Conservation (phyloP, 352 stramenopile species). For the Phytophthora capsici region DNA sequence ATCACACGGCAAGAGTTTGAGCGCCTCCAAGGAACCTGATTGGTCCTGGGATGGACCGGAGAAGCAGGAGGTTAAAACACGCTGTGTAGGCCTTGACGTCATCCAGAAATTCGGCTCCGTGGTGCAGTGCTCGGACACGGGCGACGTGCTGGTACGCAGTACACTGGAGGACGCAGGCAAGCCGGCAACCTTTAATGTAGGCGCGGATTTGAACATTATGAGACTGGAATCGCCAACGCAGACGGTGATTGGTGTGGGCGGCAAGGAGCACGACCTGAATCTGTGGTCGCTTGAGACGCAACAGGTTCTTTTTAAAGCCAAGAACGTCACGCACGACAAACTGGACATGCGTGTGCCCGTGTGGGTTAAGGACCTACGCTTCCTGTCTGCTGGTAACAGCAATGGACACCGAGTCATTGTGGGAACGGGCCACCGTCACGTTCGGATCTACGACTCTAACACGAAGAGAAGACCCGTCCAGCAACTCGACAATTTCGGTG, state of each 20-base stretch:
- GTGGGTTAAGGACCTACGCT: constrained; percentile 86
- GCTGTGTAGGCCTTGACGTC: constrained; percentile 65
- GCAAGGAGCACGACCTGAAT: constrained; percentile 83
- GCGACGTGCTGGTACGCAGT: constrained; percentile 64
- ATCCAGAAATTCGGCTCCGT: constrained; percentile 68
- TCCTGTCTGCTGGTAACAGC: constrained; percentile 62
- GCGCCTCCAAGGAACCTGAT: constrained; percentile 39
- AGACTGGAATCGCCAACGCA: constrained; percentile 51
- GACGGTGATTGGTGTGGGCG: constrained; percentile 73
- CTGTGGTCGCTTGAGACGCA: constrained; percentile 87
- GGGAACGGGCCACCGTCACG: constrained; percentile 78
- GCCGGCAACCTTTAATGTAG: constrained; percentile 61
- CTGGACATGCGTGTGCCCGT: constrained; percentile 90
- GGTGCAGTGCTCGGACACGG: constrained; percentile 64
- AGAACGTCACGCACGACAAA: constrained; percentile 90
- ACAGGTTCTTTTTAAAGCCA: constrained; percentile 77
- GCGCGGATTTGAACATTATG: constrained; percentile 58
- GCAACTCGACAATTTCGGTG: constrained; percentile 69
- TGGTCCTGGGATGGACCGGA: constrained; percentile 51
- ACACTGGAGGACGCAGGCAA: constrained; percentile 49
- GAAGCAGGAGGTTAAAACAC: constrained; percentile 17
- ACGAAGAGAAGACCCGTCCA: constrained; percentile 81
- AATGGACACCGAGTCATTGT: constrained; percentile 78
- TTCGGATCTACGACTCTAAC: constrained; percentile 90
- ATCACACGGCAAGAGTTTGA: constrained; percentile 43